Evolutionary conservation across 352 stramenopile species (phyloP).

Genomic region (Lagenidium sp.): DNA sequence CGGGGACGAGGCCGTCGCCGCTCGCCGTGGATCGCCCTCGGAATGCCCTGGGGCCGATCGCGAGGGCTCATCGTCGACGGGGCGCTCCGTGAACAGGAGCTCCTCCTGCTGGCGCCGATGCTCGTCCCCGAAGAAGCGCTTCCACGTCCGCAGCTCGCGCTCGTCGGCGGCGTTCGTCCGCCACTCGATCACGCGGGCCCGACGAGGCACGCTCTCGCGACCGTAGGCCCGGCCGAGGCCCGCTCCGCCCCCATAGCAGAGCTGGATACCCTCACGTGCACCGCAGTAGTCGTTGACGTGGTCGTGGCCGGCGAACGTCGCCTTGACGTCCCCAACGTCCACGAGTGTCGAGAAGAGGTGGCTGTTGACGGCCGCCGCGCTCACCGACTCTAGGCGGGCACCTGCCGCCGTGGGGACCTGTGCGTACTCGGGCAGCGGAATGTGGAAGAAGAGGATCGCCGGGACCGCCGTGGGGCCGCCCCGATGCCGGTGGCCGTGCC

Average conservation of each 20-base stretch:
- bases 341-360: constrained; percentile 1
- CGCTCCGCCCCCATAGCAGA: constrained; percentile 18
- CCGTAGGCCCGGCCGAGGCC: constrained; percentile 7
- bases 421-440: background rate
- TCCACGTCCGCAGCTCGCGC: no score
- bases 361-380: background rate
- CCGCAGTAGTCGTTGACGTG: constrained; percentile 12
- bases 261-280: constrained; percentile 4
- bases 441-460: constrained; percentile 14
- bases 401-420: background rate
- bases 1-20: no score
- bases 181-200: constrained; percentile 5
- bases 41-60: no score
- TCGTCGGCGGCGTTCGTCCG: no score
- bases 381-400: background rate
- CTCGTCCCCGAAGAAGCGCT: no score
- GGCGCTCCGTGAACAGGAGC: no score
- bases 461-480: no score
- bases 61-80: no score
- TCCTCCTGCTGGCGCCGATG: no score
- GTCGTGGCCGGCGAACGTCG: constrained; percentile 9
- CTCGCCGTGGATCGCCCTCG: no score
- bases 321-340: constrained; percentile 10
- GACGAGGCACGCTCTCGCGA: background rate
- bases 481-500: no score